Base-by-base conservation (phyloP, 805 yeast genomes). In the Candida rishiriensis region DNA sequence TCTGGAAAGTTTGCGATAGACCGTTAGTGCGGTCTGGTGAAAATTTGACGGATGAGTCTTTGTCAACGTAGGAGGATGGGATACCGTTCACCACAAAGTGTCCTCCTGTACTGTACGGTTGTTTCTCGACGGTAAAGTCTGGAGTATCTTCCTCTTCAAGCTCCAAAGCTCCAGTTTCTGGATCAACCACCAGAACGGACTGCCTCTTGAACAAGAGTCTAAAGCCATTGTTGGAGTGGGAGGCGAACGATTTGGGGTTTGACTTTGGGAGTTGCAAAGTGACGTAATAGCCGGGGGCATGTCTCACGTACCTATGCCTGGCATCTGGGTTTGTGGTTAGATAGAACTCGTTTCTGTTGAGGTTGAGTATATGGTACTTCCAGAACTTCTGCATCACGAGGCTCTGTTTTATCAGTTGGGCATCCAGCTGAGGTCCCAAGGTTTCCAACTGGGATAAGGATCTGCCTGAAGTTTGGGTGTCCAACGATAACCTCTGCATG, bases 311-410 rank as follows among this genome's bases (percentile, higher is more conserved):
- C 32, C 76, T 59, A 56, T 83, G 88, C 48, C 75, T 72, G 15
- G 69, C 61, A 17, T 79, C 81, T 0, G 89, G 89, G 52, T 80
- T 83, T 0, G 90, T 83, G 1, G 88, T 75, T 38, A 83, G 55
- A 55, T 81, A 82, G 38, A 80, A 63, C 51, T 76, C 81, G 30
- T 46, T 38, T 34, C 69, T 71, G 10, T 81, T 79, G 41, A 79
- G 64, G 42, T 69, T 72, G 18, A 79, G 56, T 5, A 82, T 65
- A 55, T 84, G 89, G 54, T 83, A 84, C 55, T 81, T 82, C 81
- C 83, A 81, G 50, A 70, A 75, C 14, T 70, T 45, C 37, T 42
- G 57, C 34, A 17, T 34, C n/a, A 35, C 47, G 10, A 41, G 31
- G 6, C 38, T 38, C 28, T 34, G 33, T 32, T 39, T 15, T 33